These are phyloP conservation scores for Perkinsus olseni DNA, from an alignment of 169 alveolate genomes.

Conservation along the genomic window DNA sequence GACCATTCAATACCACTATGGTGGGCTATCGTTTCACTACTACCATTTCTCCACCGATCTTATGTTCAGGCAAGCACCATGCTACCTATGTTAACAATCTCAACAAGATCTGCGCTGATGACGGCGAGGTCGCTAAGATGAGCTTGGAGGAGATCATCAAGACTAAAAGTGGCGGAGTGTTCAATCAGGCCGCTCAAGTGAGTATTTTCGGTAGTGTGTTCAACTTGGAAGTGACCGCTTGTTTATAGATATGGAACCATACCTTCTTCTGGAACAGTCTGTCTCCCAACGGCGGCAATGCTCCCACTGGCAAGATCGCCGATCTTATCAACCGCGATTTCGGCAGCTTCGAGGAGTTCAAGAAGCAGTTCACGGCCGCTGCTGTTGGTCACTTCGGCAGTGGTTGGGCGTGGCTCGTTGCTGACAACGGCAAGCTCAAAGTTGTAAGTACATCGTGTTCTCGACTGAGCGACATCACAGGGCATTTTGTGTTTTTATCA, in stretches of 20 bases:
- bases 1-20: constrained; percentile 83
- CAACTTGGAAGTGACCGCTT: background rate
- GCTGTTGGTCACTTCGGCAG: constrained; percentile 88
- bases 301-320: constrained; percentile 67
- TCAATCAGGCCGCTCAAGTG: constrained; percentile 50
- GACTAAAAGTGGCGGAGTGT: constrained; percentile 41
- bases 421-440: constrained; percentile 72
- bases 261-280: constrained; percentile 85
- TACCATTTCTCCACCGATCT: too few relatives aligned
- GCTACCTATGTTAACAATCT: background rate
- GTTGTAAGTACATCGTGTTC: constrained; percentile 32
- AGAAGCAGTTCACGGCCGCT: constrained; percentile 57
- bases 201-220: background rate
- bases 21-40: constrained; percentile 41
- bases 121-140: constrained; percentile 24
- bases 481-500: background rate
- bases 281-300: constrained; percentile 81
- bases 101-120: constrained; percentile 26
- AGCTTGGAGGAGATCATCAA: constrained; percentile 38
- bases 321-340: constrained; percentile 65
- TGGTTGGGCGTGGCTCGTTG: constrained; percentile 97
- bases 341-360: constrained; percentile 70
- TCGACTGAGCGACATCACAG: background rate
- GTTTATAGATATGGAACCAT: constrained; percentile 76
- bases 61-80: background rate